phyloP scores from a whole-genome alignment of 345 rosid species.

The Lepidium aucheri region DNA sequence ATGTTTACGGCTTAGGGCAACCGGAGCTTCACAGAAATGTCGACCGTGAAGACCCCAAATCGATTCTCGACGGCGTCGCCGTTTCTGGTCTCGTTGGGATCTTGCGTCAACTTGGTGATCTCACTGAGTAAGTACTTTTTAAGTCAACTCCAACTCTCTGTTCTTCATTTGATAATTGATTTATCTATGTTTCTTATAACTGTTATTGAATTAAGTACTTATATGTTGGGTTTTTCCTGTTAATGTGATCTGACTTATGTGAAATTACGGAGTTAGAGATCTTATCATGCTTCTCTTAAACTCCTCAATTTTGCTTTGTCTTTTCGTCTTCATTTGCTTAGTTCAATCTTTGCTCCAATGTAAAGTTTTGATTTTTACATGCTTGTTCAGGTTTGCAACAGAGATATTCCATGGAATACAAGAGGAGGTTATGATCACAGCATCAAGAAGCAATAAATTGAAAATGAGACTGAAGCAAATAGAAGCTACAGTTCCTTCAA shows the following conservation, averaged over 20 bases:
- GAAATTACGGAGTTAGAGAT: background rate
- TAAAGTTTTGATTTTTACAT: background rate
- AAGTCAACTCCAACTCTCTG: constrained; percentile 25
- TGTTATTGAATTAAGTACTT: background rate
- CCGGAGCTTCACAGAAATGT: constrained; percentile 65
- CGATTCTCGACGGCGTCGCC: constrained; percentile 80
- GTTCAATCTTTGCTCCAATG: background rate
- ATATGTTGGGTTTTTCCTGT: background rate
- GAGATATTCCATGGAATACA: constrained; percentile 95
- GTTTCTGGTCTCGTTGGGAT: constrained; percentile 91
- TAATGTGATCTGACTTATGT: background rate
- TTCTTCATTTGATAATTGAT: background rate
- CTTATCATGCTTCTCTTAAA: background rate
- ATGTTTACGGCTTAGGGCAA: constrained; percentile 73
- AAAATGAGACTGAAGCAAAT: constrained; percentile 59
- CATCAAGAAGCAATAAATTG: constrained; percentile 73
- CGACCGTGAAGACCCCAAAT: constrained; percentile 76
- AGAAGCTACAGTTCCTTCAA: constrained; percentile 68
- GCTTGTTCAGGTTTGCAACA: constrained; percentile 60
- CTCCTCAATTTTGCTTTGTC: background rate
- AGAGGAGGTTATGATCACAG: constrained; percentile 59
- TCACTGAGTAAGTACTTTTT: constrained; percentile 65
- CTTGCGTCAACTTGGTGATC: constrained; percentile 99
- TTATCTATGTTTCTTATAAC: background rate
- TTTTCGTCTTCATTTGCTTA: background rate